A percentile compares a stretch with the other conserved stretches of the same genome.
These are phyloP conservation scores for Coniochaeta sp. DNA, from an alignment of 2,329 filamentous ascomycete genomes.

Conservation along the genomic window DNA sequence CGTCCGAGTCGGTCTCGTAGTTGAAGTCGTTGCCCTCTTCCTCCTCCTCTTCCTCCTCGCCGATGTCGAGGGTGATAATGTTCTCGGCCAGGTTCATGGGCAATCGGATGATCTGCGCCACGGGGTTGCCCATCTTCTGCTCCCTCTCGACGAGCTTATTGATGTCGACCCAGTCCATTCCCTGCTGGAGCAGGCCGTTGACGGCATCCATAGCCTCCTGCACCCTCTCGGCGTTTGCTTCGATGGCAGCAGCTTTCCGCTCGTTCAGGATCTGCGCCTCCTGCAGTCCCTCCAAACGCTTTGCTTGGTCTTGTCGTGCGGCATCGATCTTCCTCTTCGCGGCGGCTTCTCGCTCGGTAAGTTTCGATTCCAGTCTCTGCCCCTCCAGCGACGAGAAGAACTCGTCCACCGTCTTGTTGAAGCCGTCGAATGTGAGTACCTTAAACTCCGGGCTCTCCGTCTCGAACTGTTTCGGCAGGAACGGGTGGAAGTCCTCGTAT, in stretches of 20 bases:
- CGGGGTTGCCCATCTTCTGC: constrained; percentile 70
- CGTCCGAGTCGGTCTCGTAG: constrained; percentile 60
- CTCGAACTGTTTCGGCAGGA: constrained; percentile 74
- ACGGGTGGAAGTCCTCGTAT: constrained; percentile 95
- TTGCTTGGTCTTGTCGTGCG: constrained; percentile 76
- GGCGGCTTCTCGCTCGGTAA: constrained; percentile 73
- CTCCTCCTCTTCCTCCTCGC: constrained; percentile 53
- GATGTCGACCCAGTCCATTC: constrained; percentile 97
- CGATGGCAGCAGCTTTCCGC: constrained; percentile 82
- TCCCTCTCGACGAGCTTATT: constrained; percentile 83
- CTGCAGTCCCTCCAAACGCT: constrained; percentile 77
- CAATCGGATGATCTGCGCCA: constrained; percentile 79
- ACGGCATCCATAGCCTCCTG: constrained; percentile 90
- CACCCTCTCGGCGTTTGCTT: constrained; percentile 84
- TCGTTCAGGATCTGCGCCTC: constrained; percentile 75
- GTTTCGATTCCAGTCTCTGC: constrained; percentile 77
- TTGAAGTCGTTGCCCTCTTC: constrained; percentile 35
- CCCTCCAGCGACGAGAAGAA: constrained; percentile 97
- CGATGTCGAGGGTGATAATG: constrained; percentile 71
- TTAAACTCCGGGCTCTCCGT: constrained; percentile 52
- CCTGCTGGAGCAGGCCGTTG: constrained; percentile 83
- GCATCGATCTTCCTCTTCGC: constrained; percentile 81
- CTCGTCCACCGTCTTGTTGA: constrained; percentile 90
- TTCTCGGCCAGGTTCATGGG: constrained; percentile 90
- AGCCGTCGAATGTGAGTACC: constrained; percentile 72